Evolutionary conservation across 331 rosid genomes (phyloP).

Genomic region (Saraca asoca): DNA sequence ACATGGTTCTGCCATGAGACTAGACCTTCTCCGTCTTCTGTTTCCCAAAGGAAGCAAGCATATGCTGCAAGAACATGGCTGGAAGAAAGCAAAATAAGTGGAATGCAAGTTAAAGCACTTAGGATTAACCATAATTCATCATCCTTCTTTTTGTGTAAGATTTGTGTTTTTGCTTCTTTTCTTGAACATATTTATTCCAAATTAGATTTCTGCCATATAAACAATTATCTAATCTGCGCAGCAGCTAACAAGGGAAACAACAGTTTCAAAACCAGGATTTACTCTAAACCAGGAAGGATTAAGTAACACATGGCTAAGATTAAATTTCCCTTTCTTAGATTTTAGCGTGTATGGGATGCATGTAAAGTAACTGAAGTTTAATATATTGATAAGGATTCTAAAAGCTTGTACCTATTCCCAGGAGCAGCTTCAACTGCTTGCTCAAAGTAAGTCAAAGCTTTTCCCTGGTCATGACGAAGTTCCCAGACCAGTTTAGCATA

Average conservation of each 20-base stretch:
- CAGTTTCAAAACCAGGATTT: conserved; percentile 22
- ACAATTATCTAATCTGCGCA: not conserved
- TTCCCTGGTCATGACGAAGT: conserved; percentile 57
- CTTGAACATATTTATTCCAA: not conserved
- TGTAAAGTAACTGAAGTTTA: not conserved
- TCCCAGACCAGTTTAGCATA: conserved; percentile 83
- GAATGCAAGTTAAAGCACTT: conserved; percentile 5
- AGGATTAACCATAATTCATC: too few relatives aligned
- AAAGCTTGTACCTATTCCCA: conserved; percentile 55
- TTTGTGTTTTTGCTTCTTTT: not conserved
- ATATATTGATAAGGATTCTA: conserved; percentile 1
- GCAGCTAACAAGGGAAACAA: conserved; percentile 9
- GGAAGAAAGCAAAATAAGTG: conserved; percentile 32
- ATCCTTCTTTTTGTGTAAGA: not conserved
- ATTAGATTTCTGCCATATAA: conserved; percentile 11
- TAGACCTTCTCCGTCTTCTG: conserved; percentile 53
- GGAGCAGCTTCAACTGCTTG: conserved; percentile 65
- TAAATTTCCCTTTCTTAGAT: not conserved
- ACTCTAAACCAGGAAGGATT: conserved; percentile 17
- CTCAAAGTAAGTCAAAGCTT: conserved; percentile 56
- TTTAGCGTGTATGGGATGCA: conserved; percentile 16
- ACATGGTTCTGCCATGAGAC: conserved; percentile 21
- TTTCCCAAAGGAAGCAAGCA: conserved; percentile 83
- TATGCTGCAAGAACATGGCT: conserved; percentile 82
- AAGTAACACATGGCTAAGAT: not conserved